These are phyloP conservation scores for Clarkia xantiana DNA, from an alignment of 345 rosid species.

Conservation along the genomic window DNA sequence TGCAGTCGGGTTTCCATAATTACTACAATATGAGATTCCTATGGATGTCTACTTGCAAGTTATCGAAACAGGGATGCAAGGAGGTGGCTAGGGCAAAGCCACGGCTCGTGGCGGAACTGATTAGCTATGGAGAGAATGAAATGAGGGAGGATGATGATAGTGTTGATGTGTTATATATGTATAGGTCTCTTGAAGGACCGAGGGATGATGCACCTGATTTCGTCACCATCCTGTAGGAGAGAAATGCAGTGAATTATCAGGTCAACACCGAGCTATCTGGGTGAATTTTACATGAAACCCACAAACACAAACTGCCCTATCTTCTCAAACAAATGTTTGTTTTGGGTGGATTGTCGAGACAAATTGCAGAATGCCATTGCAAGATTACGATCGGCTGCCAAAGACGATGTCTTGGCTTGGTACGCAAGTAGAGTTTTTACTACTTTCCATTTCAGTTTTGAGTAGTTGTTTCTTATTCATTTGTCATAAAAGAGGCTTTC, in stretches of 20 bases:
- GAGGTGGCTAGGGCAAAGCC: constrained; percentile 51
- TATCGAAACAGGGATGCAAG: constrained; percentile 44
- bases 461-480: no score
- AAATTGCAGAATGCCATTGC: no score
- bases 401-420: no score
- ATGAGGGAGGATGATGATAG: constrained; percentile 18
- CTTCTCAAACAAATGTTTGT: no score
- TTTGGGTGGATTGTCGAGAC: no score
- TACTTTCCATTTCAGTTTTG: no score
- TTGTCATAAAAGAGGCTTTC: no score
- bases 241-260: background rate
- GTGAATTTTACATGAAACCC: constrained; percentile 1
- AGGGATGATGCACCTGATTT: constrained; percentile 48
- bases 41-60: constrained; percentile 78
- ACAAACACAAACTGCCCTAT: no score
- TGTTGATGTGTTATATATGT: constrained; percentile 56
- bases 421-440: no score
- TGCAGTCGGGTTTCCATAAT: constrained; percentile 59
- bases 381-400: no score
- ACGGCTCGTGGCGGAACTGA: constrained; percentile 48
- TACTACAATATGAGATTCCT: constrained; percentile 77
- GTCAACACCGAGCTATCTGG: background rate
- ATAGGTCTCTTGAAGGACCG: constrained; percentile 76
- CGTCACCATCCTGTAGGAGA: constrained; percentile 34
- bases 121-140: constrained; percentile 12